A percentile compares a stretch with the other conserved stretches of the same genome.
These are phyloP conservation scores for Leccinum disarticulatum DNA, from an alignment of 768 basidiomycete genomes.

Conservation along the genomic window DNA sequence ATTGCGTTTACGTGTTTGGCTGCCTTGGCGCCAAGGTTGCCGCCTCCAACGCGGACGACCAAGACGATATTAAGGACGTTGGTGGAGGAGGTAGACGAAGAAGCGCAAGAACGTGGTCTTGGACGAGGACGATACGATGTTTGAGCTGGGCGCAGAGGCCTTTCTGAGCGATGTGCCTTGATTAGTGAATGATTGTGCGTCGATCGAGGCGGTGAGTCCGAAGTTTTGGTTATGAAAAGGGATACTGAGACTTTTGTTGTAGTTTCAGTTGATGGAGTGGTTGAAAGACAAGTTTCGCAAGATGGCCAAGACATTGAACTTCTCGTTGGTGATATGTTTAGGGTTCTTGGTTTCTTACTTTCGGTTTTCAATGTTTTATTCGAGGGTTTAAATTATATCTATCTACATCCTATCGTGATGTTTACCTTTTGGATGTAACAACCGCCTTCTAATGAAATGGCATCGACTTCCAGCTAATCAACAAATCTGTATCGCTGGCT, in stretches of 20 bases:
- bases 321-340: too few species aligned
- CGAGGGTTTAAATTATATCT: too few species aligned
- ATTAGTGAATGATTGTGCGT: background rate
- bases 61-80: background rate
- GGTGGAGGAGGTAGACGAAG: background rate
- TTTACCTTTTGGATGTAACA: too few species aligned
- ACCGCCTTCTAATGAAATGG: too few species aligned
- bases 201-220: background rate
- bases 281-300: background rate
- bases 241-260: too few species aligned
- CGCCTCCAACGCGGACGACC: background rate
- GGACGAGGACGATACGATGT: slow-evolving; percentile 6
- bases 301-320: background rate
- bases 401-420: too few species aligned
- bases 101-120: background rate
- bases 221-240: too few species aligned
- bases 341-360: background rate
- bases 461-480: too few species aligned
- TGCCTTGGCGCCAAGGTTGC: background rate
- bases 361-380: background rate
- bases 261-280: background rate
- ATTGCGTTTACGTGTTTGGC: background rate
- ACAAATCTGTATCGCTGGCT: too few species aligned
- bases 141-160: slow-evolving; percentile 13
- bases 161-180: slow-evolving; percentile 11